These are phyloP conservation scores for Globisporangium sylvaticum DNA, from an alignment of 352 stramenopile genomes.

Conservation along the genomic window DNA sequence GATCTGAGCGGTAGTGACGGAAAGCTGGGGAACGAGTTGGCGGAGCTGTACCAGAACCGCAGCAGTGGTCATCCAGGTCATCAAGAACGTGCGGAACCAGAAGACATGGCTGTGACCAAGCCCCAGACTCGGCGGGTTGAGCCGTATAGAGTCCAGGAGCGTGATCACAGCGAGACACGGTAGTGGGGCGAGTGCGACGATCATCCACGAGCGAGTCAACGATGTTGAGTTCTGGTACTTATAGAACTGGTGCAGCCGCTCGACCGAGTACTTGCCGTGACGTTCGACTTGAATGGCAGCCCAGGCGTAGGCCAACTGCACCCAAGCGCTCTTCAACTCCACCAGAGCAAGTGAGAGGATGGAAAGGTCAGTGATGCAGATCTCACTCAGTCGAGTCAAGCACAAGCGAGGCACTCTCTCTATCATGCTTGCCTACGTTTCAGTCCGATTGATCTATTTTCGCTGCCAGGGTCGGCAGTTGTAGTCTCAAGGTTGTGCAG, in stretches of 20 bases:
- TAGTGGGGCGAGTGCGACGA: slow-evolving; percentile 6
- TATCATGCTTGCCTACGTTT: too few species aligned
- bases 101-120: neutral
- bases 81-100: slow-evolving; percentile 14
- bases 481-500: too few species aligned
- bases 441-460: too few species aligned
- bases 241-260: slow-evolving; percentile 2
- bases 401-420: too few species aligned
- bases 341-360: too few species aligned
- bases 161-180: slow-evolving; percentile 9
- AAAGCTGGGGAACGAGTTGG: slow-evolving; percentile 1
- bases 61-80: neutral
- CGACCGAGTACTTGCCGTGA: slow-evolving; percentile 16
- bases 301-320: neutral
- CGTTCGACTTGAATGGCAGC: slow-evolving; percentile 16
- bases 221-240: neutral
- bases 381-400: too few species aligned
- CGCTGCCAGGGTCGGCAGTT: too few species aligned
- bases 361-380: too few species aligned
- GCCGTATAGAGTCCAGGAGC: slow-evolving; percentile 9
- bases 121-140: neutral
- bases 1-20: neutral
- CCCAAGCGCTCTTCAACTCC: neutral
- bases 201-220: neutral
- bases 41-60: neutral